Evolutionary conservation across 345 rosid species (phyloP).

Genomic region (Ceriops decandra): DNA sequence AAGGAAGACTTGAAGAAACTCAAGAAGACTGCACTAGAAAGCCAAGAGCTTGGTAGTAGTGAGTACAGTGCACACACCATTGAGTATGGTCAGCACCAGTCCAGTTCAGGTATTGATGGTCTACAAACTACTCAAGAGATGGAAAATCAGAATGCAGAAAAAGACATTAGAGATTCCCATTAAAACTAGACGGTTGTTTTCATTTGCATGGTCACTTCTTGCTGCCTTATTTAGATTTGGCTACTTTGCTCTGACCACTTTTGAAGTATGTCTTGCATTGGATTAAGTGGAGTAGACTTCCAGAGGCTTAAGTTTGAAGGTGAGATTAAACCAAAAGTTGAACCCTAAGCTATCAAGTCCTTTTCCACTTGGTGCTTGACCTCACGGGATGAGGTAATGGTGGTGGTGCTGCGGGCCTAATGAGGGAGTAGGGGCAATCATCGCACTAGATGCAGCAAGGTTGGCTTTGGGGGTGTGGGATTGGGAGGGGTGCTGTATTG

Average conservation of each 20-base stretch:
- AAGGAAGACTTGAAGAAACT: constrained; percentile 24
- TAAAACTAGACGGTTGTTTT: constrained; percentile 1
- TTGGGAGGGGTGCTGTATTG: neutral
- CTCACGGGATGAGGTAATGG: too few species aligned
- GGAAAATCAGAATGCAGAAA: constrained; percentile 5
- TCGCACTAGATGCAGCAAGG: neutral
- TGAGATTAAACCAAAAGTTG: neutral
- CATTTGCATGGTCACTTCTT: neutral
- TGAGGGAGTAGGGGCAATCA: too few species aligned
- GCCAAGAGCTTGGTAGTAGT: constrained; percentile 9
- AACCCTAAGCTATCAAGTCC: too few species aligned
- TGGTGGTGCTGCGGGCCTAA: too few species aligned
- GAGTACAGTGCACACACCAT: constrained; percentile 15
- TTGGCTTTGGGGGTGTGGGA: neutral
- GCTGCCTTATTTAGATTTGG: neutral
- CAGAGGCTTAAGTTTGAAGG: neutral
- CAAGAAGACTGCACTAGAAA: constrained; percentile 23
- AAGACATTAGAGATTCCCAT: constrained; percentile 1
- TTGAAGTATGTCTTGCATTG: too few species aligned
- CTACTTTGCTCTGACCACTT: too few species aligned
- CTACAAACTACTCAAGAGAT: constrained; percentile 18
- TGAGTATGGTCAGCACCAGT: constrained; percentile 8
- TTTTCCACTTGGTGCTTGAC: neutral
- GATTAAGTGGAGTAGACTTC: neutral
- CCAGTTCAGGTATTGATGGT: constrained; percentile 13